Percentiles rank a stretch among this genome's conserved stretches.
These are phyloP conservation scores for Xylariaceae sp. DNA, from an alignment of 2,329 filamentous ascomycete species.

Conservation along the genomic window DNA sequence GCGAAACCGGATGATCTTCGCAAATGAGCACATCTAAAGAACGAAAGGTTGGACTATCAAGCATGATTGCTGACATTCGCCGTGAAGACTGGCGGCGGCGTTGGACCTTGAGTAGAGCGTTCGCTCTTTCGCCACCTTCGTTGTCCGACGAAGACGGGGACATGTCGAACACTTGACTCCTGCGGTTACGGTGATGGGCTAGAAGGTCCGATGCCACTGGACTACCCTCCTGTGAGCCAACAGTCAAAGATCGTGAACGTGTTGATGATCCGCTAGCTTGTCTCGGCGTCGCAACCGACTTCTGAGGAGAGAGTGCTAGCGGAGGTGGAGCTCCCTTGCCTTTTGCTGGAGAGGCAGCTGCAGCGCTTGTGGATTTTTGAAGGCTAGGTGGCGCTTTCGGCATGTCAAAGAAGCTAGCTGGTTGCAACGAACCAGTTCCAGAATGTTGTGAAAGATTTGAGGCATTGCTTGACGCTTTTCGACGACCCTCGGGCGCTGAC, in stretches of 20 bases:
- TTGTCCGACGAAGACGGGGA: constrained; percentile 98
- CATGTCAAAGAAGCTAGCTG: constrained; percentile 73
- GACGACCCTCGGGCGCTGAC: constrained; percentile 75
- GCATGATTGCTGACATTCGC: constrained; percentile 86
- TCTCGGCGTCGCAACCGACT: constrained; percentile 63
- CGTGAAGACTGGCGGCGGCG: constrained; percentile 94
- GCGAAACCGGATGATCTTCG: constrained; percentile 95
- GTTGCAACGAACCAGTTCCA: constrained; percentile 67
- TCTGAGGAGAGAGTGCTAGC: constrained; percentile 67
- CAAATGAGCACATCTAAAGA: constrained; percentile 94
- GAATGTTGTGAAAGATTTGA: constrained; percentile 84
- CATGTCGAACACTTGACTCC: constrained; percentile 94
- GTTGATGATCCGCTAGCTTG: constrained; percentile 67
- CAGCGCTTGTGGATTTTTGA: constrained; percentile 64
- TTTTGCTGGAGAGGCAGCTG: constrained; percentile 63
- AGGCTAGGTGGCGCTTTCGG: constrained; percentile 66
- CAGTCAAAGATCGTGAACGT: constrained; percentile 85
- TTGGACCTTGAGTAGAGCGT: constrained; percentile 89
- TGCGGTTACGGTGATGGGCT: constrained; percentile 81
- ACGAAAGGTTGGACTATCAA: constrained; percentile 85
- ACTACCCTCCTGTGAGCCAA: constrained; percentile 92
- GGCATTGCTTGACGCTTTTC: constrained; percentile 91
- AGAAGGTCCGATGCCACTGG: constrained; percentile 71
- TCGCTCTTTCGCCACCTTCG: constrained; percentile 83
- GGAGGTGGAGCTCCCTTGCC: constrained; percentile 55